phyloP scores from a whole-genome alignment of 257 asterid genomes.

The Cruciata laevipes region DNA sequence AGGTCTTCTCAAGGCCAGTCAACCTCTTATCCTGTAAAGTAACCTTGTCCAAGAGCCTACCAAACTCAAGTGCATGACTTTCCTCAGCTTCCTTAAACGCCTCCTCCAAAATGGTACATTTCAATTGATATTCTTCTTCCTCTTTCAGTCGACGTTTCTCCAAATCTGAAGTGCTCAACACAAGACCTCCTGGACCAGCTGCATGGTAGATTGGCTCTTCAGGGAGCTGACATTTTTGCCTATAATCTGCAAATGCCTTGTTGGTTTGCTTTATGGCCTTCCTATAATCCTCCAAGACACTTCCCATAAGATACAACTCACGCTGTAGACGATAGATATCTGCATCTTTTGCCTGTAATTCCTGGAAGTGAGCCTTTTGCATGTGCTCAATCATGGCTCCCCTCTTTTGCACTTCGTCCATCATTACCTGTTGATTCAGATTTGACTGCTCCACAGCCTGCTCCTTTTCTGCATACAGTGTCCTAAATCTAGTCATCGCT shows the following conservation, averaged over 20 bases:
- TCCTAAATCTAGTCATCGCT: constrained; percentile 34
- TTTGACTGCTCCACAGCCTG: constrained; percentile 31
- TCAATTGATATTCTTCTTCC: constrained; percentile 52
- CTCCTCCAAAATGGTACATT: constrained; percentile 41
- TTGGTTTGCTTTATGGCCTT: constrained; percentile 60
- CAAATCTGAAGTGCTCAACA: constrained; percentile 56
- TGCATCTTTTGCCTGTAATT: constrained; percentile 46
- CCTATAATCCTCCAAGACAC: constrained; percentile 60
- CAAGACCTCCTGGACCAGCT: constrained; percentile 68
- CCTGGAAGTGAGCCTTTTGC: constrained; percentile 50
- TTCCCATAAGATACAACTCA: constrained; percentile 55
- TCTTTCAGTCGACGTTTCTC: constrained; percentile 40
- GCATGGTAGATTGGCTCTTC: constrained; percentile 73
- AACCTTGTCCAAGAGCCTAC: constrained; percentile 32
- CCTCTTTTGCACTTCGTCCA: constrained; percentile 63
- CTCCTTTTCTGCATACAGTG: constrained; percentile 43
- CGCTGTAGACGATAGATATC: constrained; percentile 57
- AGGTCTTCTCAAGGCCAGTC: constrained; percentile 29
- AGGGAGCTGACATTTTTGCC: constrained; percentile 40
- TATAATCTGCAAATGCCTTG: constrained; percentile 59
- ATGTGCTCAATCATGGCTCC: constrained; percentile 40
- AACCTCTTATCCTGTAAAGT: constrained; percentile 36
- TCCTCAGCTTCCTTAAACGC: constrained; percentile 45
- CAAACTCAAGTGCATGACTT: constrained; percentile 22
- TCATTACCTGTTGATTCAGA: constrained; percentile 44